These are phyloP conservation scores for Agarophyton chilense DNA, from an alignment of 23 red algal genomes.

Conservation along the genomic window DNA sequence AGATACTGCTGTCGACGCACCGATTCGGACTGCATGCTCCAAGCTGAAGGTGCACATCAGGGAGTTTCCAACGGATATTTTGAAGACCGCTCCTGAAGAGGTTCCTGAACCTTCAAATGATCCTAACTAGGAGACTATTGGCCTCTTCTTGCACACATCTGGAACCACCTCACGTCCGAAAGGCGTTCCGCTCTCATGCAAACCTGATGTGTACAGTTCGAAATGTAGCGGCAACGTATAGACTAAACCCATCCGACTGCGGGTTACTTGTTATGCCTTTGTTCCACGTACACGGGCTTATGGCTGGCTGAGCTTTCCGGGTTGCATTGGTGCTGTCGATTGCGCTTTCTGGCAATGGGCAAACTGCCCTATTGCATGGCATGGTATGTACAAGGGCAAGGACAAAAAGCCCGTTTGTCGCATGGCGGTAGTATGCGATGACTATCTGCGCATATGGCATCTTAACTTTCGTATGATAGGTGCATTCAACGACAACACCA, in stretches of 20 bases:
- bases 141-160: slow-evolving; percentile 86
- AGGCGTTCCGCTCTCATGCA: slow-evolving; percentile 83
- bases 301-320: slow-evolving; percentile 66
- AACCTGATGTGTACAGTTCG: slow-evolving; percentile 68
- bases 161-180: slow-evolving; percentile 91
- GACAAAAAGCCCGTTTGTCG: not conserved
- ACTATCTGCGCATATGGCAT: slow-evolving; percentile 47
- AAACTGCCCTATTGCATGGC: not conserved
- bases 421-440: slow-evolving; percentile 38
- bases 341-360: slow-evolving; percentile 32
- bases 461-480: slow-evolving; percentile 19
- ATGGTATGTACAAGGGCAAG: slow-evolving; percentile 17
- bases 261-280: slow-evolving; percentile 90
- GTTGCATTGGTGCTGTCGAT: slow-evolving; percentile 35
- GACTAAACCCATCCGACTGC: slow-evolving; percentile 59
- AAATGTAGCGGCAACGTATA: slow-evolving; percentile 78
- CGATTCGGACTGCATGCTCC: slow-evolving; percentile 51
- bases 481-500: slow-evolving; percentile 25
- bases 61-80: slow-evolving; percentile 25
- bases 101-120: slow-evolving; percentile 2
- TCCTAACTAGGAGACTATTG: slow-evolving; percentile 21
- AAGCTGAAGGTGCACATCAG: slow-evolving; percentile 22
- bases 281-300: slow-evolving; percentile 94
- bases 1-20: slow-evolving; percentile 19
- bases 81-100: slow-evolving; percentile 16